Evolutionary conservation across 1,284 basidiomycete species (phyloP).

Genomic region (Caloboletus firmus): DNA sequence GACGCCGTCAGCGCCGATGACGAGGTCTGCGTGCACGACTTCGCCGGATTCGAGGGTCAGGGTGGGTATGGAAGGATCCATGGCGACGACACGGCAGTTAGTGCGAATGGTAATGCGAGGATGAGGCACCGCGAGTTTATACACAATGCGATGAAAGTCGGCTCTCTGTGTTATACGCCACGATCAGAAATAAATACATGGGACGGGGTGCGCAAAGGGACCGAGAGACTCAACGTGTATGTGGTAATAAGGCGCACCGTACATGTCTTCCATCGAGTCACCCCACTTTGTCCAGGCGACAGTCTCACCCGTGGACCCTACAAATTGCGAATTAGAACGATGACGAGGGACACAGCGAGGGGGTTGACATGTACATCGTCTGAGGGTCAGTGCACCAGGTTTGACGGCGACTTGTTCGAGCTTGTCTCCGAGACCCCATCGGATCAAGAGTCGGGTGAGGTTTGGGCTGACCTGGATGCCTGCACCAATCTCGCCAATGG

Average conservation of each 20-base stretch:
- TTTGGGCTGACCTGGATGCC: slow-evolving; percentile 53
- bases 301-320: slow-evolving; percentile 43
- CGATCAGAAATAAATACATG: neutral
- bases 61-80: slow-evolving; percentile 41
- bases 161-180: slow-evolving; percentile 40
- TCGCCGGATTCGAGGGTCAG: slow-evolving; percentile 46
- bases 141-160: slow-evolving; percentile 49
- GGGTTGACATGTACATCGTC: slow-evolving; percentile 41
- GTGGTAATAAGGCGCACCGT: slow-evolving; percentile 54
- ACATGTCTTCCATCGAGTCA: slow-evolving; percentile 39
- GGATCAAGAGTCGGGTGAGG: slow-evolving; percentile 46
- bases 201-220: no score
- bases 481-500: slow-evolving; percentile 47
- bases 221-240: slow-evolving; percentile 41
- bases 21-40: slow-evolving; percentile 44
- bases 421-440: slow-evolving; percentile 51
- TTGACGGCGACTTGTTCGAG: slow-evolving; percentile 44
- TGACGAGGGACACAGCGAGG: neutral
- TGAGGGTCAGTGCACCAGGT: slow-evolving; percentile 44
- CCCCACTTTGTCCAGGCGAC: slow-evolving; percentile 48
- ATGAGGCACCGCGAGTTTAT: slow-evolving; percentile 42
- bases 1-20: slow-evolving; percentile 58
- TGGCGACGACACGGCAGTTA: slow-evolving; percentile 39
- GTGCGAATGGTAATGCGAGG: slow-evolving; percentile 46
- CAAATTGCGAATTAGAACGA: neutral